Base-by-base conservation (phyloP, 2,329 filamentous ascomycete species). In the Calonectria pauciramosa region DNA sequence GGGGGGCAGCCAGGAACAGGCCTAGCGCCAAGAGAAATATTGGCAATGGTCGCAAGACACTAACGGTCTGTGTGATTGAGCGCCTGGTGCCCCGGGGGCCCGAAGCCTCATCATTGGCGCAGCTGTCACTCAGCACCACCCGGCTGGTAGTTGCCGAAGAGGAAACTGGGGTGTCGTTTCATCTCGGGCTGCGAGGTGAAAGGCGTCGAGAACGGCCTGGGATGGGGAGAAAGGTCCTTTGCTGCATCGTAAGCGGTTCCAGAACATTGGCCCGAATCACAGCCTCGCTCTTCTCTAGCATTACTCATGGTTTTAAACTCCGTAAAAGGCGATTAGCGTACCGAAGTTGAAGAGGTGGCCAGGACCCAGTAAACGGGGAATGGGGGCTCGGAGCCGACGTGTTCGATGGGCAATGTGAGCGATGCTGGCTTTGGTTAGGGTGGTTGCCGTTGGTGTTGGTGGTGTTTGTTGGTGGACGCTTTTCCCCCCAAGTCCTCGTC, bases 1-100 rank as follows among this genome's bases (percentile, higher is more conserved):
- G 72, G 72, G 64, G 59, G 71, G 38, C 72, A 73, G 81, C 80
- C 81, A 83, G 81, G 82, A 83, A 84, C 81, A 83, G 82, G 82
- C 66, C 75, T 83, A 82, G 82, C 77, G 78, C 72, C 41, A 69
- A 47, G 41, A 59, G 32, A 49, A 49, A 56, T 69, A 63, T 73
- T 72, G 64, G 59, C 34, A 76, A 75, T 68, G 70, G 67, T 51
- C 60, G 52, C 38, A 68, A 60, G 67, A 66, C 51, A 71, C 72
- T 73, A 78, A 78, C 73, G 74, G 65, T 44, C 44, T 51, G 73
- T 65, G 59, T 36, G 69, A 66, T 59, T 56, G 60, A 60, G 67
- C 59, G 67, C 73, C 78, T 65, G 63, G 51, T 54, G 76, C 70
- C 70, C 72, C 75, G 51, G 36, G 54, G 26, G 30, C 49, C 65